These are phyloP conservation scores for Fusarium sp. DNA, from an alignment of 2,329 filamentous ascomycete genomes.

Conservation along the genomic window DNA sequence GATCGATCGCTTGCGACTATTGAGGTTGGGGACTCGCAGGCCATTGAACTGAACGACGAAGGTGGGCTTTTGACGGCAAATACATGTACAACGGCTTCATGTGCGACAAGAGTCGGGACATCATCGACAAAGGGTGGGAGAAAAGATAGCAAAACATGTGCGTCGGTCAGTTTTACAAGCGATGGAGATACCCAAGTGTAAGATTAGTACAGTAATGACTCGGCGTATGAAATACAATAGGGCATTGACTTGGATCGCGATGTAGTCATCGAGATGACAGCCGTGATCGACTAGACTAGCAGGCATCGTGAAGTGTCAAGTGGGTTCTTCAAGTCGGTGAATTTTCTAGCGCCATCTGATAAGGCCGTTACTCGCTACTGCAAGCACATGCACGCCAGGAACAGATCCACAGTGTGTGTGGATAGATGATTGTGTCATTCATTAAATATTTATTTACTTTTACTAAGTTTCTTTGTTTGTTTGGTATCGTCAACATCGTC, in stretches of 20 bases:
- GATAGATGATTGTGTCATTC: neutral
- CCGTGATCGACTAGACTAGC: constrained; percentile 7
- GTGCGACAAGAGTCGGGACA: neutral
- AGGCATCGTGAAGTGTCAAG: constrained; percentile 9
- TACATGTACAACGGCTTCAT: neutral
- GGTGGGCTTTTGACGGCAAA: neutral
- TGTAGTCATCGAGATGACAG: neutral
- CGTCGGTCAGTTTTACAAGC: constrained; percentile 2
- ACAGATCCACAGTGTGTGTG: constrained; percentile 24
- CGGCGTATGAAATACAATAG: neutral
- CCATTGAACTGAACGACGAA: neutral
- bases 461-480: neutral
- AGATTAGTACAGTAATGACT: neutral
- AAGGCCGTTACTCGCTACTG: constrained; percentile 7
- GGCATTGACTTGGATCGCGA: neutral
- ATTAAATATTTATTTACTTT: constrained; percentile 26
- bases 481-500: constrained; percentile 28
- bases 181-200: constrained; percentile 18
- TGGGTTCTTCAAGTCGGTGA: neutral
- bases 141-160: neutral
- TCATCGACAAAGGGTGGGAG: neutral
- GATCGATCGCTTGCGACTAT: constrained; percentile 16
- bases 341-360: constrained; percentile 21
- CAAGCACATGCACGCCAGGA: constrained; percentile 10
- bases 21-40: neutral